These are phyloP conservation scores for Monosporascus sp. DNA, from an alignment of 2,329 filamentous ascomycete genomes.

Conservation along the genomic window DNA sequence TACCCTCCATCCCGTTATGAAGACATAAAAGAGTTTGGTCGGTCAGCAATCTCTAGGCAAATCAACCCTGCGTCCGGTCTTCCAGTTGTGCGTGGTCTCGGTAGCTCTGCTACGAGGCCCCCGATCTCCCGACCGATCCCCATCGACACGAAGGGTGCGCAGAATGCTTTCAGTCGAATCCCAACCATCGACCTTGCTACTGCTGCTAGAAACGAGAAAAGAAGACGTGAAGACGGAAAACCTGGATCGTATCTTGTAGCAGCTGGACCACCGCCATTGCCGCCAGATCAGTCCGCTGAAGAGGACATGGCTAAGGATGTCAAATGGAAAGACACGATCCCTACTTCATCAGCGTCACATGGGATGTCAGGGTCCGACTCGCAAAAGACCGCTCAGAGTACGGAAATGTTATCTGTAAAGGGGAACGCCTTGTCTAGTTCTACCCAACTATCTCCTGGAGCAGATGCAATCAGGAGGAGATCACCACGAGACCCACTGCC, in stretches of 20 bases:
- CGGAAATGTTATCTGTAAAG: constrained; percentile 23
- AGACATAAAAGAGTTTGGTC: constrained; percentile 35
- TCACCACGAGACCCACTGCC: constrained; percentile 38
- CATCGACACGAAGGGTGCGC: constrained; percentile 15
- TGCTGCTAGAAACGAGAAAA: constrained; percentile 40
- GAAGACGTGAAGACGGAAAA: constrained; percentile 31
- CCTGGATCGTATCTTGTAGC: constrained; percentile 27
- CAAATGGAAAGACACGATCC: constrained; percentile 33
- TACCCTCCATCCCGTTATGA: constrained; percentile 43
- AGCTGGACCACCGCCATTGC: constrained; percentile 30
- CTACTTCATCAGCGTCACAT: constrained; percentile 9
- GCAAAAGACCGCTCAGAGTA: constrained; percentile 16
- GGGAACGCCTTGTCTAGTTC: constrained; percentile 38
- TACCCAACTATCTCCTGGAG: constrained; percentile 44
- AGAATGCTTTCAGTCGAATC: constrained; percentile 21
- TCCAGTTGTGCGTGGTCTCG: too few species aligned
- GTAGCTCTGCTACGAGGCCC: constrained; percentile 30
- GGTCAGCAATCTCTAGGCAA: constrained; percentile 35
- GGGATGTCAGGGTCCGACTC: constrained; percentile 19
- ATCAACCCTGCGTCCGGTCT: constrained; percentile 26
- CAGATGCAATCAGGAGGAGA: constrained; percentile 44
- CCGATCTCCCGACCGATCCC: constrained; percentile 47
- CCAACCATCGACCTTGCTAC: constrained; percentile 44
- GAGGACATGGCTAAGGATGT: constrained; percentile 31
- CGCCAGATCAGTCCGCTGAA: constrained; percentile 27